Base-by-base conservation (phyloP, 768 basidiomycete genomes). In the button mushroom (Agaricus bisporus) region DNA sequence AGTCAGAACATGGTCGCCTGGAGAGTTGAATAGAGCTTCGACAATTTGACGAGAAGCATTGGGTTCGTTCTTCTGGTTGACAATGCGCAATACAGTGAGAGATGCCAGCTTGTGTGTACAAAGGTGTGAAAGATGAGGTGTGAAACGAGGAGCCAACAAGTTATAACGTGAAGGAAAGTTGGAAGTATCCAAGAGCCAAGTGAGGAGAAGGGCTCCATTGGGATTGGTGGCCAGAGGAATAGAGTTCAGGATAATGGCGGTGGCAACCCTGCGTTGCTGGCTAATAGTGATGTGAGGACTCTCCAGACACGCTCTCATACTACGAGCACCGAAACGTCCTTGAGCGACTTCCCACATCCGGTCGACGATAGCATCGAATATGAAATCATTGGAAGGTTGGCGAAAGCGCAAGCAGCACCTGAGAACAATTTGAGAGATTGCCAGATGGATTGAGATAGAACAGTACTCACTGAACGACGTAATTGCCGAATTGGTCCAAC, bases 311-410 rank as follows among this genome's bases (percentile, higher is more conserved):
- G 97, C 95, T 58, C 95, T 81, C 88, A 98, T 95, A 65, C 94
- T 95, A 46, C 97, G 86, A 43, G 97, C 97, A 50, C 97, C 97
- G 63, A 97, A 99, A 32, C 97, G 85, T 20, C 95, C 95, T 72
- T 98, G 95, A 0, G 94, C 95, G 49, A 99, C 79, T 72, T 98
- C 97, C 93, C 97, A 98, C 73, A 97, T 88, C 38, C 97, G 90
- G 68, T 98, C 95, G 43, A 91, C 86, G 76, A 98, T 98, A 26
- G 92, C 93, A 66, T 98, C 95, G 67, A 98, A 98, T 55, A 98
- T 89, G 68, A 98, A 98, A 59, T 95, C 92, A 53, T 92, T 95
- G 28, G 81, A 82, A 32, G 95, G 95, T 36, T 86, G 71, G 43
- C 90, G 89, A 63, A 98, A 98, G 35, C 91, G 86, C 41, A 98